Base-by-base conservation (phyloP, 352 stramenopile species). In the Halophytophthora batemanensis region DNA sequence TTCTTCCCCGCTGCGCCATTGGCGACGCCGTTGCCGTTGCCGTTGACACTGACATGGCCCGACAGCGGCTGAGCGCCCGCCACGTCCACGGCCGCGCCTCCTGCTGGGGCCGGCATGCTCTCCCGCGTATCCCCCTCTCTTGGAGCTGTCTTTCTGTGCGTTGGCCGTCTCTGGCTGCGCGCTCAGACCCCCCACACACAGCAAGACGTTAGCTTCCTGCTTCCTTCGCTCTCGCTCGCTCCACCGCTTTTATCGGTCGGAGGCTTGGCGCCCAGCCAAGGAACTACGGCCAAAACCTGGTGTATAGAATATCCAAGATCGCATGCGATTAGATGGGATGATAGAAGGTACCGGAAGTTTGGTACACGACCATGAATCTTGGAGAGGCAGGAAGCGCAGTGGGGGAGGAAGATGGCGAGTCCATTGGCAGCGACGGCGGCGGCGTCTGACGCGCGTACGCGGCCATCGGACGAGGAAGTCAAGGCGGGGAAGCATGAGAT, bases 401-500 rank as follows among this genome's bases (percentile, higher is more conserved):
- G 54, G 45, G 41, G 45, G 45, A 65, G 43, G 11, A 39, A 33
- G 3, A 56, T 45, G 28, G 37, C 54, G 11, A 49, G 45, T 29
- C 15, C 54, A 11, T 17, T 21, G 28, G 17, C 55, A 44, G 35
- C 38, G 43, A 22, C 48, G 25, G 11, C 40, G 17, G 37, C 38
- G 23, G 23, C 44, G n/a, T 23, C 39, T 28, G 4, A 40, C 28
- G 48, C 25, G 10, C 54, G 28, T 21, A 44, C 42, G 28, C 44
- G 29, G 21, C 39, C 39, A 41, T 46, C 38, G 11, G 37, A 62
- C 31, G 49, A 56, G 18, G 45, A 53, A 36, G 25, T 39, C 52
- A 75, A 39, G 45, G 59, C 45, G 8, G 31, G 56, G n/a, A 47
- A 77, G 3, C 33, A 41, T 5, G 78, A 86, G 55, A 90, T 93